phyloP scores from a whole-genome alignment of 2,329 filamentous ascomycete genomes.

The Dendryphion nanum region DNA sequence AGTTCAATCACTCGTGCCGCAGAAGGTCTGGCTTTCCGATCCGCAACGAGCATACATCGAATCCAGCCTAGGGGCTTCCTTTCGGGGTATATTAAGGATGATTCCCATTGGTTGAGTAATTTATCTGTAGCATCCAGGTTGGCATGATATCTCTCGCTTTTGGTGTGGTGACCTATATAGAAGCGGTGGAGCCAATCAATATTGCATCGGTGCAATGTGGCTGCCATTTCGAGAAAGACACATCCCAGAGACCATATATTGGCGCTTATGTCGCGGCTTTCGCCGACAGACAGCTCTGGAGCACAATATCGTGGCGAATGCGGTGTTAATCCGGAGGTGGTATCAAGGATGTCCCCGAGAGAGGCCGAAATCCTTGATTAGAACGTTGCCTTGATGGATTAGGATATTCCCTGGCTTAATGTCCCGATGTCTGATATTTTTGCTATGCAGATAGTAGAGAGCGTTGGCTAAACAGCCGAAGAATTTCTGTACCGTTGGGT shows the following conservation, averaged over 20 bases:
- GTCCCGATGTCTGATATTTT: slow-evolving; percentile 12
- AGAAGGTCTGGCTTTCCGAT: slow-evolving; percentile 5
- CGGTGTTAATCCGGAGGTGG: slow-evolving; percentile 7
- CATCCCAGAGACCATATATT: slow-evolving; percentile 19
- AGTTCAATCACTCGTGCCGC: slow-evolving; percentile 5
- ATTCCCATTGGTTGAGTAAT: slow-evolving; percentile 7
- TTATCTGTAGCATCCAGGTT: slow-evolving; percentile 3
- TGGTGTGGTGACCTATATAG: not conserved
- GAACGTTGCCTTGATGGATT: slow-evolving; percentile 6
- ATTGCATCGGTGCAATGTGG: slow-evolving; percentile 7
- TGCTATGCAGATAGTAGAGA: slow-evolving; percentile 14
- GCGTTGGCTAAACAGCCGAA: slow-evolving; percentile 17
- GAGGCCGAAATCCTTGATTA: slow-evolving; percentile 15
- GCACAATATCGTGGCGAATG: slow-evolving; percentile 11
- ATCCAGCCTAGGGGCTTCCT: slow-evolving; percentile 3
- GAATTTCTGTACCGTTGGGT: slow-evolving; percentile 7
- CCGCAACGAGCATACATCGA: slow-evolving; percentile 4
- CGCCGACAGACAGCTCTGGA: slow-evolving; percentile 12
- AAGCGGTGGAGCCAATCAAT: slow-evolving; percentile 3
- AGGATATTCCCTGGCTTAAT: slow-evolving; percentile 20
- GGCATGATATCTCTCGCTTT: slow-evolving; percentile 4
- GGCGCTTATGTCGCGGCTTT: slow-evolving; percentile 9
- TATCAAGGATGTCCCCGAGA: slow-evolving; percentile 7
- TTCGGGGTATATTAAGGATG: not conserved
- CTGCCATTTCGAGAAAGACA: slow-evolving; percentile 17